A percentile compares a stretch with the other conserved stretches of the same genome.
Conservation (phyloP, 805 yeast species). For the Kodamaea sagamina region DNA sequence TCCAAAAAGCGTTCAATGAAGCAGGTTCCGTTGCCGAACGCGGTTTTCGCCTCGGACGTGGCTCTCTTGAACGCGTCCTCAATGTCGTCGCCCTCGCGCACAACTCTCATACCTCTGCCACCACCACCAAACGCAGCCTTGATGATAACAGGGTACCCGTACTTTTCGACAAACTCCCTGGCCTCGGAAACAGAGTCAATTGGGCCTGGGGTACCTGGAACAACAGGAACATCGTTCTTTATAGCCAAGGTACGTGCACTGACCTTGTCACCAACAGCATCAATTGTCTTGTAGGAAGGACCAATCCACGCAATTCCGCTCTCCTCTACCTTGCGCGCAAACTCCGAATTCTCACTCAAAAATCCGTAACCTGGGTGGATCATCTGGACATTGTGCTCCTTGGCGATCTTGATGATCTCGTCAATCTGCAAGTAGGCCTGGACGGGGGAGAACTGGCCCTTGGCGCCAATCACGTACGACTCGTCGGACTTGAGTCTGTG, state of each 20-base stretch:
- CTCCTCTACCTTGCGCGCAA: conserved; percentile 87
- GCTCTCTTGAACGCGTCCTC: conserved; percentile 93
- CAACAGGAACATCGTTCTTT: conserved; percentile 82
- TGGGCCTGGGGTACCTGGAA: conserved; percentile 98
- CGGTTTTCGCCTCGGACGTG: conserved; percentile 86
- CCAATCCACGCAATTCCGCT: conserved; percentile 96
- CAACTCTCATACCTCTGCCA: conserved; percentile 99
- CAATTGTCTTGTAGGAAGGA: conserved; percentile 84
- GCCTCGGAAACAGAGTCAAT: conserved; percentile 82
- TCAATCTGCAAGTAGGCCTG: conserved; percentile 95
- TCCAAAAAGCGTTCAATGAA: conserved; percentile 94
- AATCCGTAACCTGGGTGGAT: conserved; percentile 56
- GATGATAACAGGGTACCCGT: conserved; percentile 95
- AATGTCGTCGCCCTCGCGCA: conserved; percentile 91
- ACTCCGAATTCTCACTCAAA: conserved; percentile 86
- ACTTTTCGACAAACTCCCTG: conserved; percentile 67
- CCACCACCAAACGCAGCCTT: conserved; percentile 99
- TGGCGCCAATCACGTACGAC: conserved; percentile 86
- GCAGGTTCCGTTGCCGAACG: conserved; percentile 99
- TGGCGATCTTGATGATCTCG: conserved; percentile 85
- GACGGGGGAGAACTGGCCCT: conserved; percentile 91
- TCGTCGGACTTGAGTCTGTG: conserved; percentile 94
- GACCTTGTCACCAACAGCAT: conserved; percentile 95
- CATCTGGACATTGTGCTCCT: conserved; percentile 38
- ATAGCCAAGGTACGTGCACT: conserved; percentile 88